Base-by-base conservation (phyloP, 345 rosid species). In the Brassica carinata region DNA sequence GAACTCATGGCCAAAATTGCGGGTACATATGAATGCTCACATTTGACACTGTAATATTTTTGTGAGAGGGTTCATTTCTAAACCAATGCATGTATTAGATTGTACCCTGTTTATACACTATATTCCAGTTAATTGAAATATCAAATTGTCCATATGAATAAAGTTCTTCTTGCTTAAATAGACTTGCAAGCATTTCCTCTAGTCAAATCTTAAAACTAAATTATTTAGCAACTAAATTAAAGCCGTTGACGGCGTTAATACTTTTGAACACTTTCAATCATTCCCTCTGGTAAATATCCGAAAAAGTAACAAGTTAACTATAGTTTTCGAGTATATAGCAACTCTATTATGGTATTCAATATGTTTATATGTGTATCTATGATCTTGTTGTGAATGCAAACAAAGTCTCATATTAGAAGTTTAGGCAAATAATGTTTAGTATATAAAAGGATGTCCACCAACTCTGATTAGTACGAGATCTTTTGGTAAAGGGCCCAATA, bases 181-280 rank as follows among this genome's bases (percentile, higher is more conserved):
- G 55, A 19, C 61, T 69, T 69, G 23, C 57, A 69, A 14, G 30
- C 67, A 76, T 68, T 15, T 58, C 18, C 14, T 34, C 18, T 63
- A 19, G 55, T 70, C 76, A 77, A 62, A 31, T 43, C 7, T 59
- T 70, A 7, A 18, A 36, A 8, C 65, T 13, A 26, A 43, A 30
- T 43, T 69, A 18, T 62, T 62, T 43, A 62, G 79, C 73, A 67
- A 76, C 38, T 67, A 38, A 57, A 27, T 38, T 58, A 55, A 36
- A 36, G 38, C 62, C 62, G 23, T 55, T 55, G 62, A 55, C 10
- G 26, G 17, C 7, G 18, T n/a, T 17, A 17, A 17, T 55, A 23
- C 3, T 17, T 53, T 53, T 53, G 19, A 18, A 53, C 19, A 53
- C 19, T 53, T 53, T n/a, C 18, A 53, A 15, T 18, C 58, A n/a